Conservation (phyloP, 805 yeast genomes). For the Barnettozyma pratensis region DNA sequence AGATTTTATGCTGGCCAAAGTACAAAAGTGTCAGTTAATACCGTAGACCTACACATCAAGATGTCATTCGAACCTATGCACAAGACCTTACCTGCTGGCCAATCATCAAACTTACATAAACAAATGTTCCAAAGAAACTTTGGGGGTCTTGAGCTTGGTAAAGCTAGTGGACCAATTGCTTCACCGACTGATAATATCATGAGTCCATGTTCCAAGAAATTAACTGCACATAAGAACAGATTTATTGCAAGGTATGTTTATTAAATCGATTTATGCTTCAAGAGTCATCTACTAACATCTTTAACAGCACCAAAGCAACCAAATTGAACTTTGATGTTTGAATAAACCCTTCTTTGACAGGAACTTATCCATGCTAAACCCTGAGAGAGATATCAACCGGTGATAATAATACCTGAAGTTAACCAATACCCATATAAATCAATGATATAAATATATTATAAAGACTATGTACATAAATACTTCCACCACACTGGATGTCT, state of each 20-base stretch:
- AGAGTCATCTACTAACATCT: no score
- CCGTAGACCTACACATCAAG: background rate
- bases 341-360: no score
- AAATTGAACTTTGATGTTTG: slow-evolving; percentile 19
- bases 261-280: no score
- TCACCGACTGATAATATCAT: slow-evolving; percentile 56
- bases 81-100: slow-evolving; percentile 10
- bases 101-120: slow-evolving; percentile 14
- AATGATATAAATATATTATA: background rate
- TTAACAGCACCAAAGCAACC: slow-evolving; percentile 20
- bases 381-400: background rate
- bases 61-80: slow-evolving; percentile 24
- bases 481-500: no score
- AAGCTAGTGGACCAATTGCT: slow-evolving; percentile 21
- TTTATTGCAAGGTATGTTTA: slow-evolving; percentile 32
- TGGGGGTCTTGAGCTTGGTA: slow-evolving; percentile 3
- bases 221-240: slow-evolving; percentile 43
- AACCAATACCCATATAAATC: background rate
- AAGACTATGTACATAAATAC: slow-evolving; percentile 3
- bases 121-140: slow-evolving; percentile 20
- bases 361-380: no score
- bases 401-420: background rate
- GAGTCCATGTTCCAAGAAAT: slow-evolving; percentile 55
- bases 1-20: background rate
- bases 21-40: background rate